Percentiles rank a stretch among this genome's conserved stretches.
phyloP scores from a whole-genome alignment of 2,329 filamentous ascomycete species.

The Trichoderma harzianum region DNA sequence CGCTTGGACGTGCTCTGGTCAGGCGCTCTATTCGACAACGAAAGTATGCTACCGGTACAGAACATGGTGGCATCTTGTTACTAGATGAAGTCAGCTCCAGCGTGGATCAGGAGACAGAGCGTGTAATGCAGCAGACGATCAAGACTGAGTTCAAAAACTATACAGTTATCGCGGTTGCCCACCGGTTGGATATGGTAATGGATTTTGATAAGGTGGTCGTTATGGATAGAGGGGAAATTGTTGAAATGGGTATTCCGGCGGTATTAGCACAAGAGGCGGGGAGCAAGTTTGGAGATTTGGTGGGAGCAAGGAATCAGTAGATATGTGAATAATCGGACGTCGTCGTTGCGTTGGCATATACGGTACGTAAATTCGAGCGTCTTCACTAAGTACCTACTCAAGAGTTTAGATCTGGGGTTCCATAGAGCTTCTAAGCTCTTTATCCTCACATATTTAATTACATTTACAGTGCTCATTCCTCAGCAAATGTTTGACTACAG shows the following conservation, averaged over 20 bases:
- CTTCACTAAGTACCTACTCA: not conserved
- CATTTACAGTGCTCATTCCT: not conserved
- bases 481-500: too few species aligned
- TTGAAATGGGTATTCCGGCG: not conserved
- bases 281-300: not conserved
- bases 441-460: not conserved
- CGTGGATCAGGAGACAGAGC: not conserved
- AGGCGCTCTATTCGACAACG: constrained; percentile 23
- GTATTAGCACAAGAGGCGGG: not conserved
- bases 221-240: not conserved
- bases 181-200: not conserved
- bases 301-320: not conserved
- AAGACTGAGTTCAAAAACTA: not conserved
- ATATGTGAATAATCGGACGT: not conserved
- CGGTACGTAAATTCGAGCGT: not conserved
- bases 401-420: not conserved
- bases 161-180: not conserved
- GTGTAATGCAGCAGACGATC: not conserved
- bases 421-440: not conserved
- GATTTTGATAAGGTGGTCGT: not conserved
- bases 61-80: not conserved
- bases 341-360: not conserved
- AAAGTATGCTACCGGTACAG: not conserved
- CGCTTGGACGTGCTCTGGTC: constrained; percentile 57
- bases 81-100: not conserved